These are phyloP conservation scores for Ophiostoma novo-ulmi DNA, from an alignment of 2,329 filamentous ascomycete species.

Conservation along the genomic window DNA sequence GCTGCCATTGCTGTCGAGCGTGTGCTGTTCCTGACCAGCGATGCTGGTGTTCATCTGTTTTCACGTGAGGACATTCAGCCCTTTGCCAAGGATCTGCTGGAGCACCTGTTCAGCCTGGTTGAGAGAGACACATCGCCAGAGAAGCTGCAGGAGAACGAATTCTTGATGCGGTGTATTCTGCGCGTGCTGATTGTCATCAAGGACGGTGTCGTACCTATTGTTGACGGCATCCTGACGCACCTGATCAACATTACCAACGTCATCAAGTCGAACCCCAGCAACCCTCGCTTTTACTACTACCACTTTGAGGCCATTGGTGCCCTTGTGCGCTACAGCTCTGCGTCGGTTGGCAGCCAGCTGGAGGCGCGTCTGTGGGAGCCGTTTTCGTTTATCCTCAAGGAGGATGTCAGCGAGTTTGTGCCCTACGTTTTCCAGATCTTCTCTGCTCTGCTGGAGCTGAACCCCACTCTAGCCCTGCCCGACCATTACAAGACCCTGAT, in stretches of 20 bases:
- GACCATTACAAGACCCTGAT: constrained; percentile 76
- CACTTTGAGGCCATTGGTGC: constrained; percentile 94
- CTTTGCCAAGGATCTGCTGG: constrained; percentile 77
- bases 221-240: constrained; percentile 74
- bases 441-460: constrained; percentile 81
- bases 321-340: constrained; percentile 67
- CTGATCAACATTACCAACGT: constrained; percentile 85
- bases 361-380: constrained; percentile 78
- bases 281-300: constrained; percentile 97
- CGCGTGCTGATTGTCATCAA: constrained; percentile 90
- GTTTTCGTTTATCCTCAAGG: constrained; percentile 72
- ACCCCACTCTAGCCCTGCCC: constrained; percentile 71
- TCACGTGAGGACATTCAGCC: constrained; percentile 71
- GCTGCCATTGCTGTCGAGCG: constrained; percentile 95
- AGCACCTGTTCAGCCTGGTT: constrained; percentile 87
- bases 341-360: constrained; percentile 63
- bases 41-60: constrained; percentile 71
- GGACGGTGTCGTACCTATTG: constrained; percentile 68
- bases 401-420: constrained; percentile 83
- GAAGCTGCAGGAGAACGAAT: constrained; percentile 98
- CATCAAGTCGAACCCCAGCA: constrained; percentile 92
- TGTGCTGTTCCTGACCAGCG: constrained; percentile 76
- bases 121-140: constrained; percentile 77
- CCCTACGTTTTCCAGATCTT: constrained; percentile 97
- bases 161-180: constrained; percentile 98